phyloP scores from a whole-genome alignment of 108 stramenopile genomes.

The Conticribra guillardii region DNA sequence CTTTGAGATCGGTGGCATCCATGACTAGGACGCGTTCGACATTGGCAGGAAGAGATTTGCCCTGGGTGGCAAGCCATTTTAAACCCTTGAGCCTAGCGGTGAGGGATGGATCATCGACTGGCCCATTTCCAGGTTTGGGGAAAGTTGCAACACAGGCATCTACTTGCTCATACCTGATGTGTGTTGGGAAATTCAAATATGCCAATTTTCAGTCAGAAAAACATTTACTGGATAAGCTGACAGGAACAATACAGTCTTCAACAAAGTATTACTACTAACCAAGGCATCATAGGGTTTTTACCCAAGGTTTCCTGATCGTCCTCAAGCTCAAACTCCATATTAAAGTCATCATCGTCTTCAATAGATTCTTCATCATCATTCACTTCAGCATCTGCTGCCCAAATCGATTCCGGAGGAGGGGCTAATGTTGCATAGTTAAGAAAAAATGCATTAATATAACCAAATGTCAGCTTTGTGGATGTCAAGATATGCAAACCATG shows the following conservation, averaged over 20 bases:
- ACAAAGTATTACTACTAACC: slow-evolving; percentile 46
- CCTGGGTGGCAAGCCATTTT: slow-evolving; percentile 82
- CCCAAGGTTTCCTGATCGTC: slow-evolving; percentile 49
- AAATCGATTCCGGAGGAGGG: slow-evolving; percentile 79
- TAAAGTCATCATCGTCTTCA: slow-evolving; percentile 52
- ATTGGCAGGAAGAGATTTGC: slow-evolving; percentile 62
- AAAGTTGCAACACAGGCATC: slow-evolving; percentile 84
- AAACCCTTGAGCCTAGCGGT: slow-evolving; percentile 73
- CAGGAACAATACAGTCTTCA: background rate
- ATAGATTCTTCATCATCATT: slow-evolving; percentile 40
- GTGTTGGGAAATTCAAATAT: too few relatives aligned
- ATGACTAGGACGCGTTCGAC: slow-evolving; percentile 88
- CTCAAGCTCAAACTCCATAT: slow-evolving; percentile 67
- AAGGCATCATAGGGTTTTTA: slow-evolving; percentile 81
- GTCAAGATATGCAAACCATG: too few relatives aligned
- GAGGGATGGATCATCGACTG: slow-evolving; percentile 59
- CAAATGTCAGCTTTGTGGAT: too few relatives aligned
- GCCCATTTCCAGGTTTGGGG: slow-evolving; percentile 71
- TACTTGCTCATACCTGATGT: slow-evolving; percentile 71
- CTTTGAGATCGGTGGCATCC: slow-evolving; percentile 86
- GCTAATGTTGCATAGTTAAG: too few relatives aligned
- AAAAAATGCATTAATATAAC: too few relatives aligned
- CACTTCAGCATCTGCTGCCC: slow-evolving; percentile 50
- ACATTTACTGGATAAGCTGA: background rate
- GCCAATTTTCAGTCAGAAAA: too few relatives aligned